Evolutionary conservation across 331 rosid genomes (phyloP).

Genomic region (Spiraea crenata): DNA sequence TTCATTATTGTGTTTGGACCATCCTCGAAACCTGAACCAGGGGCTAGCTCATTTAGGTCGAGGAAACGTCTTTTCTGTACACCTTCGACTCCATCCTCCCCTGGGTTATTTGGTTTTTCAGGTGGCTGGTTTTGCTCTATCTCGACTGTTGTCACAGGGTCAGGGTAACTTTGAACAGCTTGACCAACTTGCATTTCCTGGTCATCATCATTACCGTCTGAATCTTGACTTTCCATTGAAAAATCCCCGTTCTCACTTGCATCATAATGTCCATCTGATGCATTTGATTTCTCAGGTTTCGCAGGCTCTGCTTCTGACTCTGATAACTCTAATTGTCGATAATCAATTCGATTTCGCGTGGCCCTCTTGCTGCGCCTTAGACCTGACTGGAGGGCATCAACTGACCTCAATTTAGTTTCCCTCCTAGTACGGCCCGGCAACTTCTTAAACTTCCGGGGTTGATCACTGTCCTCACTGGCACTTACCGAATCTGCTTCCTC

Average conservation of each 20-base stretch:
- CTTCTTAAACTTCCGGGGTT: conserved; percentile 59
- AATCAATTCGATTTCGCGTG: conserved; percentile 71
- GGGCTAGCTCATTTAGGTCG: conserved; percentile 94
- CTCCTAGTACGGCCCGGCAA: conserved; percentile 71
- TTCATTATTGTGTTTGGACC: conserved; percentile 65
- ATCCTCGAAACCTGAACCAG: conserved; percentile 86
- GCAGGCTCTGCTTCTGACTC: conserved; percentile 80
- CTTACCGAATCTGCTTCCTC: conserved; percentile 67
- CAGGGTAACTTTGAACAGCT: conserved; percentile 47
- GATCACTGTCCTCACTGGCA: conserved; percentile 85
- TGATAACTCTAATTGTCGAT: conserved; percentile 68
- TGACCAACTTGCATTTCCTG: conserved; percentile 61
- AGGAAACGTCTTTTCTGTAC: conserved; percentile 73
- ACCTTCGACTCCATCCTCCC: conserved; percentile 70
- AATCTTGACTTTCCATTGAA: conserved; percentile 70
- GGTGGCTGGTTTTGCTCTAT: conserved; percentile 57
- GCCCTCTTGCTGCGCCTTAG: conserved; percentile 97
- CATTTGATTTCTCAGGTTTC: conserved; percentile 57
- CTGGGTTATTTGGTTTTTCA: conserved; percentile 64
- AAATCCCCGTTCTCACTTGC: conserved; percentile 75
- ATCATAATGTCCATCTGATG: conserved; percentile 41
- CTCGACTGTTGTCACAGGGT: conserved; percentile 40
- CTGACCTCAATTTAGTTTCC: conserved; percentile 77
- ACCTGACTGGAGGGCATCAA: conserved; percentile 80
- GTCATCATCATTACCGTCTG: conserved; percentile 55